Evolutionary conservation across 2,329 filamentous ascomycete species (phyloP).

Genomic region (Epichloe festucae): DNA sequence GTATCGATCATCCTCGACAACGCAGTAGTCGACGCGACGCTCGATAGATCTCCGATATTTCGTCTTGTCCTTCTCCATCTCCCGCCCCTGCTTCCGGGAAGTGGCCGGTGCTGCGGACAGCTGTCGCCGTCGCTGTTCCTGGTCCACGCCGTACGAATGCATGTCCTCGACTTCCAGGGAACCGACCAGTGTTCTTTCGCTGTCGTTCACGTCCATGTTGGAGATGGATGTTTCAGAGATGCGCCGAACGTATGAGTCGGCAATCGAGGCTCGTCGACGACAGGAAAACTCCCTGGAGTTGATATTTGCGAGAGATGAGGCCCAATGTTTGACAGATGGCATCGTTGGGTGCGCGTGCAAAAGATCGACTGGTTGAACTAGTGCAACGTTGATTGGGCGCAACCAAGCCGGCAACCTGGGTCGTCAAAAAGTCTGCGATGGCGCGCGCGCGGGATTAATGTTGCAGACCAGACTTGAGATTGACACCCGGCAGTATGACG

Average conservation of each 20-base stretch:
- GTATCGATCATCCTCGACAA: slow-evolving; percentile 5
- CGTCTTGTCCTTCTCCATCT: not conserved
- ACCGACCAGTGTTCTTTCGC: slow-evolving; percentile 3
- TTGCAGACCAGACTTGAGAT: too few species aligned
- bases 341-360: not conserved
- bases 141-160: not conserved
- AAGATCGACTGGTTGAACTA: not conserved
- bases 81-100: not conserved
- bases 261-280: not conserved
- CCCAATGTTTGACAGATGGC: slow-evolving; percentile 4
- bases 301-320: not conserved
- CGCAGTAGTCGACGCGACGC: slow-evolving; percentile 8
- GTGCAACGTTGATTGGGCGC: not conserved
- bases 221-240: not conserved
- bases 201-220: slow-evolving; percentile 4
- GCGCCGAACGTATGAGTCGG: not conserved
- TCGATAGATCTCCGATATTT: slow-evolving; percentile 4
- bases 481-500: too few species aligned
- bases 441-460: too few species aligned
- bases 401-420: too few species aligned
- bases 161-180: not conserved
- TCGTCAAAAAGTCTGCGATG: too few species aligned
- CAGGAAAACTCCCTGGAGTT: not conserved
- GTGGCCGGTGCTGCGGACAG: not conserved
- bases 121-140: not conserved